Evolutionary conservation across 1,139 yeast species (phyloP).

Genomic region (Waltiozyma sp.): DNA sequence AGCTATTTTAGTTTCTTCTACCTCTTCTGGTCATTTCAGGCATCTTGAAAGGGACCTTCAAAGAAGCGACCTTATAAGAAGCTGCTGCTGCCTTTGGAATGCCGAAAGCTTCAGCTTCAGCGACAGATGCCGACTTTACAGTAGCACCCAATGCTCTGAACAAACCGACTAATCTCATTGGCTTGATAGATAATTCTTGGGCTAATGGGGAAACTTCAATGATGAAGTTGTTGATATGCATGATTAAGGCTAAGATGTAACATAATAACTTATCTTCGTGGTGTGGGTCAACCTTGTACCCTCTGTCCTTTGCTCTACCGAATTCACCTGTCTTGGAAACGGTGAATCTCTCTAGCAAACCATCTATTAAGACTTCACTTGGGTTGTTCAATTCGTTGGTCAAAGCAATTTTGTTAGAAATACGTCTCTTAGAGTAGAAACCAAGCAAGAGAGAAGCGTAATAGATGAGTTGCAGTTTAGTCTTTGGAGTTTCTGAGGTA

Average conservation of each 20-base stretch:
- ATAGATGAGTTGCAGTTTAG: conserved; percentile 58
- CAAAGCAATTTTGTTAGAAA: conserved; percentile 47
- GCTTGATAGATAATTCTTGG: conserved; percentile 73
- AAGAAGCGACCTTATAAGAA: conserved; percentile 66
- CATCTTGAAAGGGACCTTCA: conserved; percentile 81
- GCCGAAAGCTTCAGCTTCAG: conserved; percentile 80
- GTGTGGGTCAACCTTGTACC: conserved; percentile 73
- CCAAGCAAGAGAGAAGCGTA: conserved; percentile 76
- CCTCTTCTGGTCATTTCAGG: conserved; percentile 76
- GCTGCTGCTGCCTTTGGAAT: conserved; percentile 55
- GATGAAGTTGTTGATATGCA: conserved; percentile 68
- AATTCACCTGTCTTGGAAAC: conserved; percentile 51
- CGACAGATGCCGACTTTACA: conserved; percentile 63
- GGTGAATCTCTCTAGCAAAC: conserved; percentile 60
- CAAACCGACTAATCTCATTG: conserved; percentile 57
- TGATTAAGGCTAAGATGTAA: conserved; percentile 57
- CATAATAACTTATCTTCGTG: conserved; percentile 80
- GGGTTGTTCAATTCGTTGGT: conserved; percentile 55
- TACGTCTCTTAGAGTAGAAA: conserved; percentile 63
- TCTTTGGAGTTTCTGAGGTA: conserved; percentile 35
- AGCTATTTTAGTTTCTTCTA: conserved; percentile 25
- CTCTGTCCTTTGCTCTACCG: conserved; percentile 65
- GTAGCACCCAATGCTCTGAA: conserved; percentile 77
- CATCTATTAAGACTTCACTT: conserved; percentile 64
- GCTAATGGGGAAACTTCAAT: conserved; percentile 77